Evolutionary conservation across 352 stramenopile genomes (phyloP), one percentile per base, ranked within the genome.

Genomic region (Phytophthora boehmeriae): DNA sequence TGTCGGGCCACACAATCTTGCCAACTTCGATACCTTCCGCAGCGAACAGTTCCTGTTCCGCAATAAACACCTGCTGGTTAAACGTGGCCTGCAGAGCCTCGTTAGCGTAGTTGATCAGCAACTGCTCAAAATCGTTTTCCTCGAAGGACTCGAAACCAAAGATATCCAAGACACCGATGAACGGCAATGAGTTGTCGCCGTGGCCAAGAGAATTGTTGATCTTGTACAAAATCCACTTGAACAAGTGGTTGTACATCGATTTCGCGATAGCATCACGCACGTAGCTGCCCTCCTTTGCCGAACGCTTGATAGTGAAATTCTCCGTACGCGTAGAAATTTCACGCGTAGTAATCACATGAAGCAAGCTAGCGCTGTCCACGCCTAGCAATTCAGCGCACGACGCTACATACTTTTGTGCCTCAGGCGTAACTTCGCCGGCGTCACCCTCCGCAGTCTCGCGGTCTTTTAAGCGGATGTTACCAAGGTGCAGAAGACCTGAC

Each of bases 111-210:
- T 96, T 97, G 59, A 96, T 96, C 39, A 96, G 64, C 47, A 97
- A 60, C 66, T 96, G 88, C 68, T 96, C 89, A 49, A 96, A 93
- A 58, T 93, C 88, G 66, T 99, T 99, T 35, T 90, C 76, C 52
- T 96, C 86, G 63, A 99, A 98, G 5, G 90, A 97, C 71, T 99
- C 96, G 64, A 99, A 99, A 16, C 96, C 96, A 73, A 98, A 99
- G 68, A 98, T 99, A 86, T 99, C 96, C 17, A 99, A 73, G 25
- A 99, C 85, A 27, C 95, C 96, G 64, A 99, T 98, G 55, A 97
- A 97, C 25, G 78, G 73, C 27, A 86, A 54, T 50, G 66, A 80
- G 57, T 54, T 85, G 39, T 76, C 89, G 46, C 75, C 92, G 80
- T 88, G 90, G 43, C 84, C 90, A 57, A 81, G 88, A 67, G 78